Percentiles rank a stretch among this genome's conserved stretches.
These are phyloP conservation scores for Colletotrichum paranaense DNA, from an alignment of 2,329 filamentous ascomycete genomes.

Conservation along the genomic window DNA sequence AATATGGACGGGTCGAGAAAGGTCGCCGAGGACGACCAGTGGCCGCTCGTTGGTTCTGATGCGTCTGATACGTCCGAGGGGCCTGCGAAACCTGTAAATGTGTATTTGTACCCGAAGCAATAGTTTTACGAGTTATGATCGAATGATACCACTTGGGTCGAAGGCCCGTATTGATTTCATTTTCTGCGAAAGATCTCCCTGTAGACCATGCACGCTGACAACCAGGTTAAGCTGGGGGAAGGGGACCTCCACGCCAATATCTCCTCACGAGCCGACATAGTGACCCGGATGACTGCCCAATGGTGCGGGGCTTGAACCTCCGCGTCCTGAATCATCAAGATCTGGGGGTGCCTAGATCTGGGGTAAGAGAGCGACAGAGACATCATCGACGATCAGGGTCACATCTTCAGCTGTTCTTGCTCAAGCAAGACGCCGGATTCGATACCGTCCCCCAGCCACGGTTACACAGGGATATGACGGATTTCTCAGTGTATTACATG, in stretches of 20 bases:
- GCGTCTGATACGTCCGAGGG: background rate
- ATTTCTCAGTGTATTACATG: background rate
- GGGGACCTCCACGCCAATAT: no score
- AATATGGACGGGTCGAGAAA: constrained; percentile 5
- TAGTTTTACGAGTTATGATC: constrained; percentile 32
- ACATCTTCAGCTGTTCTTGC: background rate
- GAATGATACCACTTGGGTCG: constrained; percentile 29
- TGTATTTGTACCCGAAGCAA: constrained; percentile 24
- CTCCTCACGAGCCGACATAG: no score
- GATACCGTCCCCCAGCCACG: background rate
- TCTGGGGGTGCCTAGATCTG: no score
- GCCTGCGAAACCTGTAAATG: constrained; percentile 18
- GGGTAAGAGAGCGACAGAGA: no score
- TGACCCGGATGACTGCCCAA: no score
- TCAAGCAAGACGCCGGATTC: background rate
- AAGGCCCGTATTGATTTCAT: background rate
- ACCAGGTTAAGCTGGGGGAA: background rate
- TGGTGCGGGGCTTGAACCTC: no score
- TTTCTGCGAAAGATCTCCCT: background rate
- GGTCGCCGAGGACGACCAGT: constrained; percentile 11
- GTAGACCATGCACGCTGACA: background rate
- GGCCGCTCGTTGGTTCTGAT: constrained; percentile 5
- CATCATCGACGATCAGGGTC: background rate
- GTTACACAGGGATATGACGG: background rate
- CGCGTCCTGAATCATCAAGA: no score